Evolutionary conservation across 805 yeast species (phyloP), one percentile per base, ranked within the genome.

Genomic region (Pichia cephalocereana): DNA sequence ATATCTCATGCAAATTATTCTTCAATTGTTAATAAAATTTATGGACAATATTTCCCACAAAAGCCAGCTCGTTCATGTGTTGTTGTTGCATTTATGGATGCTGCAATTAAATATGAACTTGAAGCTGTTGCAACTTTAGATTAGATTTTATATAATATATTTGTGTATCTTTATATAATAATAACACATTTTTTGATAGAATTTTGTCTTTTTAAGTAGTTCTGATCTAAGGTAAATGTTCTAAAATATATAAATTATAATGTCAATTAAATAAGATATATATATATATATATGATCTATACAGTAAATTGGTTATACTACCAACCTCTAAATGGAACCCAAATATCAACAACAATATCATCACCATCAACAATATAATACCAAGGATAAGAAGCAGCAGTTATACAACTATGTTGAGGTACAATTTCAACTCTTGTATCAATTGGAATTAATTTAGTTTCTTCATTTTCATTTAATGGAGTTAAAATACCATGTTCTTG

Each of bases 401-500:
- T 76, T 47, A 85, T 84, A 61, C 91, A 84, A 10, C 79, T 67
- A 59, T 85, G 91, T 60, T 85, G 89, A 4, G 88, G 87, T 27
- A 77, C 53, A 31, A 85, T 69, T 26, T 66, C 64, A 9, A 83
- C 71, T 50, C 73, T 71, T 1, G 79, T 70, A 1, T 87, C 88
- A 31, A 65, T 52, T 19, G 80, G 80, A 26, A 77, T 69, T 57
- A 77, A 62, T 38, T 63, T 48, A 14, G 68, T 60, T 14, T 57
- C 54, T 2, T 57, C 46, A 7, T 46, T 44, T 4, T 63, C 66
- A 7, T 60, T 61, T 15, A 61, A 53, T 3, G 85, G 80, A 18
- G 66, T 69, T 44, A 84, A 63, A 40, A 86, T 80, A 11, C 91
- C 95, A 59, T 86, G 95, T 57, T 86, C 93, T 61, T 85, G 93